Conservation (phyloP, 1,139 yeast genomes). For the Eremothecium cymbalariae region DNA sequence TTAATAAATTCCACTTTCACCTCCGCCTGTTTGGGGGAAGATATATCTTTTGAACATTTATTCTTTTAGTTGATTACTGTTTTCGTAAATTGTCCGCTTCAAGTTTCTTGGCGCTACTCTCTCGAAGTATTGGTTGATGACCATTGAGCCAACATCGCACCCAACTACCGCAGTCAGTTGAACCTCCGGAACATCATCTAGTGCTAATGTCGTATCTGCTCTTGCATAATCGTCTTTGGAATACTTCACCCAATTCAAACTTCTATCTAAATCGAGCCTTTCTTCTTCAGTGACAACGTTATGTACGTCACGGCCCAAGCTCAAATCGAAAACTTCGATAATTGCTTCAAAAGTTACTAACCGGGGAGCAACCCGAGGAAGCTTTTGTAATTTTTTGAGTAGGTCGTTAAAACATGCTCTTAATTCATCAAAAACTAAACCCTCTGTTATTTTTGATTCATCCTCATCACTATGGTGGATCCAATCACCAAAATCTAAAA, state of each 20-base stretch:
- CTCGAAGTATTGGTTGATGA: constrained; percentile 25
- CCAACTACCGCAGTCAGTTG: constrained; percentile 27
- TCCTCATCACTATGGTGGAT: constrained; percentile 16
- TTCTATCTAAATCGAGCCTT: constrained; percentile 20
- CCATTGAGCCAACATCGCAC: constrained; percentile 27
- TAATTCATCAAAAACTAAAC: constrained; percentile 27
- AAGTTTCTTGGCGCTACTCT: constrained; percentile 9
- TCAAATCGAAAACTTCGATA: constrained; percentile 25
- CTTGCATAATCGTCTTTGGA: constrained; percentile 3
- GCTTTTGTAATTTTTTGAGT: constrained; percentile 21
- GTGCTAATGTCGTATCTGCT: no score
- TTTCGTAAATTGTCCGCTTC: no score
- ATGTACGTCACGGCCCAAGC: constrained; percentile 20
- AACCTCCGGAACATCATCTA: constrained; percentile 17
- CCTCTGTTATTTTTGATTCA: constrained; percentile 14
- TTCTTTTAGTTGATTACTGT: no score
- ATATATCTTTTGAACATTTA: no score
- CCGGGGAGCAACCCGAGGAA: constrained; percentile 21
- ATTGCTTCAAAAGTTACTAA: constrained; percentile 24
- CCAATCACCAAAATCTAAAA: constrained; percentile 30
- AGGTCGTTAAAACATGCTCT: constrained; percentile 28
- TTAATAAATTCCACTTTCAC: no score
- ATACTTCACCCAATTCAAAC: constrained; percentile 26
- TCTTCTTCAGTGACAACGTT: constrained; percentile 14
- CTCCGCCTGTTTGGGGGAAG: no score